Percentiles rank a stretch among this genome's conserved stretches.
Conservation (phyloP, 495 filamentous ascomycete species). For the Cryomyces minteri region DNA sequence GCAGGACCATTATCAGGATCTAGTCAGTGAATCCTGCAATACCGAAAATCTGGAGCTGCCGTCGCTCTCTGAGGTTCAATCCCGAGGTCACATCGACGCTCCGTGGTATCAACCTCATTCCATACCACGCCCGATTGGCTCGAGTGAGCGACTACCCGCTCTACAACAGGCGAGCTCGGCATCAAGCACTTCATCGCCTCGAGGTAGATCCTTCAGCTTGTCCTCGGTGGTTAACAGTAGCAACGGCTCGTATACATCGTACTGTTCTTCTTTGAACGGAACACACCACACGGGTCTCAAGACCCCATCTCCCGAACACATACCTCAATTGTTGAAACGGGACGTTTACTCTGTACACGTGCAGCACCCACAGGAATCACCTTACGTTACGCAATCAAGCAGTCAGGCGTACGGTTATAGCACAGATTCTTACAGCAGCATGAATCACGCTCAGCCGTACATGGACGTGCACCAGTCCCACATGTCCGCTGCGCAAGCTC, state of each 20-base stretch:
- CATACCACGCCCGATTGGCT: constrained; percentile 44
- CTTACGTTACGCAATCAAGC: constrained; percentile 9
- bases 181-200: constrained; percentile 48
- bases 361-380: constrained; percentile 12
- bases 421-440: constrained; percentile 36
- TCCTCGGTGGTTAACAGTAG: constrained; percentile 21
- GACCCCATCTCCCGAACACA: constrained; percentile 28
- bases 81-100: constrained; percentile 69
- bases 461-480: constrained; percentile 69
- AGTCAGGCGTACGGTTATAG: constrained; percentile 11
- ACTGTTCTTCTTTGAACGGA: constrained; percentile 32
- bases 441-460: constrained; percentile 73
- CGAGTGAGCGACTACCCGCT: constrained; percentile 62
- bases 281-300: constrained; percentile 25
- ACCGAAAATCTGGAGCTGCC: constrained; percentile 99
- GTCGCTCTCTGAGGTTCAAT: constrained; percentile 76
- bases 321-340: constrained; percentile 8
- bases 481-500: constrained; percentile 65
- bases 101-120: constrained; percentile 60
- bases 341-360: constrained; percentile 5
- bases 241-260: constrained; percentile 21
- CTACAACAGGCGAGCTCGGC: constrained; percentile 32
- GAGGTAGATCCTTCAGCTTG: constrained; percentile 47
- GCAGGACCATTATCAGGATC: not conserved
- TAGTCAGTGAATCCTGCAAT: constrained; percentile 18